Conservation (phyloP, 345 rosid species). For the Ceriops tagal region DNA sequence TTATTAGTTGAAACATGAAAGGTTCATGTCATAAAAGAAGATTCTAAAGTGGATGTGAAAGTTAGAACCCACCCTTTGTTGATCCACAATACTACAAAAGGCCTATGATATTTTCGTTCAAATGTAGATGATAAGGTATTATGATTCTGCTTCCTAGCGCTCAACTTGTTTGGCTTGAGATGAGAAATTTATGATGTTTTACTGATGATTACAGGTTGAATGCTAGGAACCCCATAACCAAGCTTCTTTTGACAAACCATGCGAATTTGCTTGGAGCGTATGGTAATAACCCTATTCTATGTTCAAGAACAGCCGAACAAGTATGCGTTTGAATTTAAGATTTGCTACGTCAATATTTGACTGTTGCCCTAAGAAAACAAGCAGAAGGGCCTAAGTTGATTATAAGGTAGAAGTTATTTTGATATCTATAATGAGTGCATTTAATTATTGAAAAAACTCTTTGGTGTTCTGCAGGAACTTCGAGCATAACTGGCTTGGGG, state of each 20-base stretch:
- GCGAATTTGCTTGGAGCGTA: neutral
- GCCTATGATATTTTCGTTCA: no score
- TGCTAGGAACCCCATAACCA: constrained; percentile 2
- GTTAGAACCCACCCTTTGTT: no score
- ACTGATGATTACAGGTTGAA: constrained; percentile 16
- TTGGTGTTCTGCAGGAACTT: neutral
- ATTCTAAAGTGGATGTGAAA: no score
- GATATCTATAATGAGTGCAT: neutral
- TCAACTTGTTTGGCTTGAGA: neutral
- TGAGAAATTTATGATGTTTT: neutral
- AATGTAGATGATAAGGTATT: neutral
- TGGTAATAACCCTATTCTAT: neutral
- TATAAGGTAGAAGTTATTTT: neutral
- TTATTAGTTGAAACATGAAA: no score
- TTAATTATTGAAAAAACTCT: neutral
- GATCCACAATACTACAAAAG: no score
- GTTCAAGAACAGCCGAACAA: neutral
- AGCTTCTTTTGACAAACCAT: neutral
- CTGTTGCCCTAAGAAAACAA: no score
- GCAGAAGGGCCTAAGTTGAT: neutral
- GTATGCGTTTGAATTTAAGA: neutral
- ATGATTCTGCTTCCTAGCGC: neutral
- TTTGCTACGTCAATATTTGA: no score
- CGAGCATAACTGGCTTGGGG: neutral
- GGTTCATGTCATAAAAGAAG: no score